Base-by-base conservation (phyloP, 352 stramenopile species). In the Elongisporangium senticosum region DNA sequence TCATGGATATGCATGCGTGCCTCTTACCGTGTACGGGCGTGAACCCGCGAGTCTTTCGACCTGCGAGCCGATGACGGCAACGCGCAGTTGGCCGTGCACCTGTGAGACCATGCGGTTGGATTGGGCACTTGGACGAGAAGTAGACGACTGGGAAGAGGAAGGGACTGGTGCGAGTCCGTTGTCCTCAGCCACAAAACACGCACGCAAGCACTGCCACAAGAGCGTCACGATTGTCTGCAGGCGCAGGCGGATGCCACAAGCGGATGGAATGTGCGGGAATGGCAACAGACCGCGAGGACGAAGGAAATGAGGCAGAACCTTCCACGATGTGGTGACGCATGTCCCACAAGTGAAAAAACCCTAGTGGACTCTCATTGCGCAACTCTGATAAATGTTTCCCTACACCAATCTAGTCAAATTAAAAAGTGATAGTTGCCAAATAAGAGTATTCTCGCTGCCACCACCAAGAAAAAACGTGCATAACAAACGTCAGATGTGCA, bases 61-160 rank as follows among this genome's bases (percentile, higher is more conserved):
- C 69, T 92, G 68, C 19, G 78, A 69, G 56, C 83, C 83, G 55
- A 92, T 84, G 24, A 92, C 78, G n/a, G 76, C 66, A 43, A 90
- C 68, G 28, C 78, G 78, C 21, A 90, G 67, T 19, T 80, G 69
- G 19, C 63, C 68, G 33, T 61, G 51, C 37, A 68, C 51, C 68
- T 80, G 74, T 43, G 39, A 67, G 24, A 19, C 8, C 50, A 58
- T 63, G 19, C 7, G 1, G 4, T 33, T 23, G 33, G 40, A 50
- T 10, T 48, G 22, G 52, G 14, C 28, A 22, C 23, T 49, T 19
- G 10, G 17, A 53, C 22, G 50, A 24, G 28, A 48, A 58, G 50
- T 49, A 43, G 19, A 21, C 6, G 20, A 53, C 14, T 53, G 19
- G 17, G 17, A 17, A 26, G 20, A 11, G 22, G 20, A 53, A 5